phyloP scores from a whole-genome alignment of 1,284 basidiomycete species.

The Veloporphyrellus conicus region DNA sequence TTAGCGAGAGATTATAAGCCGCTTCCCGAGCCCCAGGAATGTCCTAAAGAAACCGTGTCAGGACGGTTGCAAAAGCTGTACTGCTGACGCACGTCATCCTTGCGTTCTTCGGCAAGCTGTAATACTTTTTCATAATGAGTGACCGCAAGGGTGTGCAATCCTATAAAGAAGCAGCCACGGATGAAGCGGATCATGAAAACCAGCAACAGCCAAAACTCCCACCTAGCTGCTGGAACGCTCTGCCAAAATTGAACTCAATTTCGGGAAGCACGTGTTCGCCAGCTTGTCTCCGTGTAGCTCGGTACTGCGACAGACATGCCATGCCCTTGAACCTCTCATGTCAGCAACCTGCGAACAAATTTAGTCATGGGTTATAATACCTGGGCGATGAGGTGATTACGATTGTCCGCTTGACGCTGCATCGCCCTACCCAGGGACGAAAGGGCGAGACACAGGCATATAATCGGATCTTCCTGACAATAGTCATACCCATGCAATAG shows the following conservation, averaged over 20 bases:
- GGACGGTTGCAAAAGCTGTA: neutral
- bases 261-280: slow-evolving; percentile 48
- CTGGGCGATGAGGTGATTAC: slow-evolving; percentile 81
- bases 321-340: slow-evolving; percentile 51
- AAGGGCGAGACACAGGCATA: slow-evolving; percentile 78
- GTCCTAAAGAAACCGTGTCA: slow-evolving; percentile 11
- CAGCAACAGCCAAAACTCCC: slow-evolving; percentile 12
- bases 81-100: slow-evolving; percentile 16
- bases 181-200: neutral
- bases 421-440: slow-evolving; percentile 85
- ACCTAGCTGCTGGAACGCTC: slow-evolving; percentile 91
- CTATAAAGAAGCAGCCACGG: slow-evolving; percentile 37
- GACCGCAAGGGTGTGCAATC: slow-evolving; percentile 74
- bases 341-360: neutral
- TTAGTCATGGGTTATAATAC: slow-evolving; percentile 33
- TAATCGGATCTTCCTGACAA: slow-evolving; percentile 77
- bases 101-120: slow-evolving; percentile 48
- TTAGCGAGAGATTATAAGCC: slow-evolving; percentile 83
- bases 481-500: slow-evolving; percentile 84
- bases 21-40: slow-evolving; percentile 54
- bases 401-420: slow-evolving; percentile 92
- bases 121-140: slow-evolving; percentile 80
- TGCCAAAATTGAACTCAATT: slow-evolving; percentile 89
- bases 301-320: slow-evolving; percentile 78
- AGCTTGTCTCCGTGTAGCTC: slow-evolving; percentile 47